A percentile compares a stretch with the other conserved stretches of the same genome.
Evolutionary conservation across 345 rosid genomes (phyloP).

Genomic region (Eucalyptus decipiens): DNA sequence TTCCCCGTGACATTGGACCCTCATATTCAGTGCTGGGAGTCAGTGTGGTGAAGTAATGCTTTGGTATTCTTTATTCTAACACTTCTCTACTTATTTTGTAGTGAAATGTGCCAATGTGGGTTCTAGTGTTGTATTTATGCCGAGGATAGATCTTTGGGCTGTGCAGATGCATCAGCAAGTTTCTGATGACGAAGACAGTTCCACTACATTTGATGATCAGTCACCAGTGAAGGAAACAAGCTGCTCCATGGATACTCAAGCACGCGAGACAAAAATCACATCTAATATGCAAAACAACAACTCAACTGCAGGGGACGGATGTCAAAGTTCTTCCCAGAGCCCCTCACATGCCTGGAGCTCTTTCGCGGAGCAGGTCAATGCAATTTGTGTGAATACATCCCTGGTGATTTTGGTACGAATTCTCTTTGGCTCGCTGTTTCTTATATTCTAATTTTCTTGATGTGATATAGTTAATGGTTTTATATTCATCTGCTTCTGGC

Average conservation of each 20-base stretch:
- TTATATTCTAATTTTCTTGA: not conserved
- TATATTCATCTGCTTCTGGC: not conserved
- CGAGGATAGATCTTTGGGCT: slow-evolving; percentile 96
- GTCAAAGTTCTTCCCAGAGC: slow-evolving; percentile 9
- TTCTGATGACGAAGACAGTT: slow-evolving; percentile 9
- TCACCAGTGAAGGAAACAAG: not conserved
- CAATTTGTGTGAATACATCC: slow-evolving; percentile 60
- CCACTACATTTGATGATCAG: slow-evolving; percentile 1
- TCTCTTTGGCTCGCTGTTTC: not conserved
- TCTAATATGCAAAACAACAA: slow-evolving; percentile 1
- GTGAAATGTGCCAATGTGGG: slow-evolving; percentile 75
- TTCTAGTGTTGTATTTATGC: slow-evolving; percentile 70
- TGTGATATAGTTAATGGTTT: not conserved
- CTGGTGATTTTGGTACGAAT: slow-evolving; percentile 75
- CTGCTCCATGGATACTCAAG: not conserved
- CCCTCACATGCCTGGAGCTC: slow-evolving; percentile 72
- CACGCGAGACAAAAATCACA: not conserved
- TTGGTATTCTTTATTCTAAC: not conserved
- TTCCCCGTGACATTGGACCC: not conserved
- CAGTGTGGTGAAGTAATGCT: not conserved
- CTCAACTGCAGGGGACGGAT: slow-evolving; percentile 10
- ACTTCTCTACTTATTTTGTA: slow-evolving; percentile 24
- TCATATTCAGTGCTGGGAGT: not conserved
- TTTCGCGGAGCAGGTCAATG: slow-evolving; percentile 83
- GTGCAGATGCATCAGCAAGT: slow-evolving; percentile 26